Base-by-base conservation (phyloP, 164 flowering plant genomes). In the Vitis labrusca region DNA sequence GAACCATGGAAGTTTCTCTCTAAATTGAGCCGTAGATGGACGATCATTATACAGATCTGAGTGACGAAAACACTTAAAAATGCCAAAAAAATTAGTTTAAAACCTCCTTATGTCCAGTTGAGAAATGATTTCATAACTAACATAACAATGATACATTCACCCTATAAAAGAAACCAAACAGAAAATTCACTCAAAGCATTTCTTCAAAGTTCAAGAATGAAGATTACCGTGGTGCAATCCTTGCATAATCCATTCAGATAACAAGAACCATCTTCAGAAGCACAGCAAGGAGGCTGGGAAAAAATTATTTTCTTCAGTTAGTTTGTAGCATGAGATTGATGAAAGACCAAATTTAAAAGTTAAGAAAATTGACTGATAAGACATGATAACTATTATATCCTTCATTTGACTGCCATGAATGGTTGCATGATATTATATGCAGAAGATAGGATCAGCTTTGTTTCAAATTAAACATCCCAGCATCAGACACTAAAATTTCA, bases 1-100 rank as follows among this genome's bases (percentile, higher is more conserved):
- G 79, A 93, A 93, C 99, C 99, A 96, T 51, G 99, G 99, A 60
- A 93, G 96, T 79, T 92, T 96, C 76, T 93, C 92, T 77, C 64
- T 83, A 66, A 96, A 96, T 77, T 96, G 98, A 60, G 67, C 47
- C 2, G 96, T 93, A 52, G 95, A 86, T 70, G 98, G 99, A 53
- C 99, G 97, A 56, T 81, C 96, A 71, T 82, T 83, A 29, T 69
- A 69, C 70, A 96, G 79, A 70, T 96, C 97, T 62, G 93, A 91
- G 78, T 88, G 94, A 71, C 70, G 97, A 74, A 93, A 96, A 80
- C 99, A 96, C 98, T 96, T 86, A 61, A 80, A 44, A 53, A 62
- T 57, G 29, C 56, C 32, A 49, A 68, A 54, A 62, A 58, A n/a
- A 55, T 71, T 23, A 23, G 27, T 27, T 59, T 62, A 44, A 58